Evolutionary conservation across 805 yeast genomes (phyloP), one percentile per base, ranked within the genome.

Genomic region (Saccharomyces cerevisiae): DNA sequence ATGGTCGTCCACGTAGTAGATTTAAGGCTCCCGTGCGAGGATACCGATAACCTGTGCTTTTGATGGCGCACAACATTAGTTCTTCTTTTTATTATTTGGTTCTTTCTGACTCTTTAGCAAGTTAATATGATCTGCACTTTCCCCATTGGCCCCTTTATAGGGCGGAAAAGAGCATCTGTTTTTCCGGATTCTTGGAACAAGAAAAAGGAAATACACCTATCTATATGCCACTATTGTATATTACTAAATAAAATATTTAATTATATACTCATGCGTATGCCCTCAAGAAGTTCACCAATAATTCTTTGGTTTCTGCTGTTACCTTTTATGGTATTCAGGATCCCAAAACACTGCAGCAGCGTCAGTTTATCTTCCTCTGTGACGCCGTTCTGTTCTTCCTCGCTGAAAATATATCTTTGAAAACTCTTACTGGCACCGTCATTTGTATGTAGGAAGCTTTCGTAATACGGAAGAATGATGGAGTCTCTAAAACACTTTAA

Each of bases 271-370:
- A 67, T 67, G 47, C 73, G 58, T 32, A 70, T 65, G 29, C 71
- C 70, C 28, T 60, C 65, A 14, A 79, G 68, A 53, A 82, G 65
- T 51, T 77, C 79, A 48, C 83, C 86, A n/a, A 85, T 72, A n/a
- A 78, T 73, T 46, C 71, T 72, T 61, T 84, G 90, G 54, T 79
- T 77, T 24, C 78, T 78, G 60, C 82, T 85, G 6, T 70, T 73
- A 0, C 83, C 76, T 48, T 78, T 78, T 2, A 82, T 75, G 1
- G 81, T 73, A 22, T 78, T 75, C 30, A 86, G 64, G 29, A 81
- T 72, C 6, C 85, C 82, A 58, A 84, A 78, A 61, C 92, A 85
- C 61, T 83, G 88, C 10, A 83, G 66, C 30, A 85, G 64, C 2
- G 74, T 66, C 28, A 74, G 63, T 28, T 75, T 73, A 46, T 73